A percentile compares a stretch with the other conserved stretches of the same genome.
Evolutionary conservation across 2,329 filamentous ascomycete genomes (phyloP).

Genomic region (Trichothecium roseum): DNA sequence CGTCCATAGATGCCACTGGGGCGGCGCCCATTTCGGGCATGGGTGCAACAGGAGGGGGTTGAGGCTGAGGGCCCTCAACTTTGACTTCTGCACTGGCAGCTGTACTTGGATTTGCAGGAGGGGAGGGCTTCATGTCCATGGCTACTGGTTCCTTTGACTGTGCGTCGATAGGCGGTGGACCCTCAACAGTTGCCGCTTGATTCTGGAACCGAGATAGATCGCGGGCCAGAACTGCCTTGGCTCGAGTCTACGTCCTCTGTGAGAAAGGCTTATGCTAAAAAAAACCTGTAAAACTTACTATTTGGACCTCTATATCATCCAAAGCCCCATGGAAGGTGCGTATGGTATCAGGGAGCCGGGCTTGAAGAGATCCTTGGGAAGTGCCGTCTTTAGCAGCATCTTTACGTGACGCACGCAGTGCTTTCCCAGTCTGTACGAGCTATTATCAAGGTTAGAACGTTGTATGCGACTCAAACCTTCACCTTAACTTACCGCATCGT

Average conservation of each 20-base stretch:
- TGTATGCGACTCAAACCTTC: not conserved
- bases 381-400: constrained; percentile 29
- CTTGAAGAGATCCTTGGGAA: constrained; percentile 20
- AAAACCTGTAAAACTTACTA: constrained; percentile 28
- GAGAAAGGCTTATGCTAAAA: not conserved
- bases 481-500: constrained; percentile 38
- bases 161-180: constrained; percentile 19
- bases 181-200: constrained; percentile 2
- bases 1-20: not conserved
- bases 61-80: not conserved
- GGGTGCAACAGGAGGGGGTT: constrained; percentile 35
- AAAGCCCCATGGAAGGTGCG: constrained; percentile 40
- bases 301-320: constrained; percentile 46
- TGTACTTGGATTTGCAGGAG: constrained; percentile 7
- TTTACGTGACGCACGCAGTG: constrained; percentile 36
- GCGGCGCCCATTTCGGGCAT: constrained; percentile 43
- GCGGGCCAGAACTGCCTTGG: constrained; percentile 44
- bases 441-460: constrained; percentile 14
- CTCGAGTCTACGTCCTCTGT: constrained; percentile 20
- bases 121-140: constrained; percentile 26
- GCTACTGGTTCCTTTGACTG: constrained; percentile 23
- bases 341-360: constrained; percentile 36
- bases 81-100: constrained; percentile 14
- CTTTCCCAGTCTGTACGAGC: constrained; percentile 50
- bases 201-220: constrained; percentile 27